Evolutionary conservation across 2,329 filamentous ascomycete genomes (phyloP).

Genomic region (Monilinia laxa): DNA sequence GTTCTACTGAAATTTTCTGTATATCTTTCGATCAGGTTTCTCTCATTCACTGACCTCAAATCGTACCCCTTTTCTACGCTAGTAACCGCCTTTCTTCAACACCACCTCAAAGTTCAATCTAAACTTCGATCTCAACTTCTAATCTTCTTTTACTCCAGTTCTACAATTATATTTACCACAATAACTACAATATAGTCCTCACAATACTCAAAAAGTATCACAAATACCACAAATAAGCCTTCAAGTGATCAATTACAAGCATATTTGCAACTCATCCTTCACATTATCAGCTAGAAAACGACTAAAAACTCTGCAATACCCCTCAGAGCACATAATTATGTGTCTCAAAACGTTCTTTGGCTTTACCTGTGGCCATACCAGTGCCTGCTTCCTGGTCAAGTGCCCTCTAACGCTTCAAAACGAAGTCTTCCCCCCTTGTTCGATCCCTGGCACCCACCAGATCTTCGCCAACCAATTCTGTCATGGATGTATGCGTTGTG

Average conservation of each 20-base stretch:
- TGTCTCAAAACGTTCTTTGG: conserved; percentile 49
- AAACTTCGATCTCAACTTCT: neutral
- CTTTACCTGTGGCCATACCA: conserved; percentile 51
- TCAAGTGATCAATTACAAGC: neutral
- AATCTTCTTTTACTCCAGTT: neutral
- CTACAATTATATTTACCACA: neutral
- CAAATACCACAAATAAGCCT: neutral
- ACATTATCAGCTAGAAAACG: neutral
- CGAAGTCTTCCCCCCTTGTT: conserved; percentile 34
- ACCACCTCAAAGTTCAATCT: neutral
- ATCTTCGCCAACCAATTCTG: conserved; percentile 34
- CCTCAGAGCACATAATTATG: conserved; percentile 41
- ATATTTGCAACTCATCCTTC: neutral
- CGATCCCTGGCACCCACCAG: conserved; percentile 34
- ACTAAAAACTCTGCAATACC: neutral
- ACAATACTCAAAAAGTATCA: too few species aligned
- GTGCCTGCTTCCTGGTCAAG: conserved; percentile 43
- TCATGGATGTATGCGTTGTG: conserved; percentile 36
- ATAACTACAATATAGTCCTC: neutral
- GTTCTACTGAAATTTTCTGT: neutral
- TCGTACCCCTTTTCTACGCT: conserved; percentile 16
- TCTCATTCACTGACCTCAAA: conserved; percentile 7
- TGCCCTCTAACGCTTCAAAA: conserved; percentile 43
- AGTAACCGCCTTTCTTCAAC: neutral
- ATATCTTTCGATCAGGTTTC: neutral